Evolutionary conservation across 2,329 filamentous ascomycete genomes (phyloP).

Genomic region (Xylariaceae sp.): DNA sequence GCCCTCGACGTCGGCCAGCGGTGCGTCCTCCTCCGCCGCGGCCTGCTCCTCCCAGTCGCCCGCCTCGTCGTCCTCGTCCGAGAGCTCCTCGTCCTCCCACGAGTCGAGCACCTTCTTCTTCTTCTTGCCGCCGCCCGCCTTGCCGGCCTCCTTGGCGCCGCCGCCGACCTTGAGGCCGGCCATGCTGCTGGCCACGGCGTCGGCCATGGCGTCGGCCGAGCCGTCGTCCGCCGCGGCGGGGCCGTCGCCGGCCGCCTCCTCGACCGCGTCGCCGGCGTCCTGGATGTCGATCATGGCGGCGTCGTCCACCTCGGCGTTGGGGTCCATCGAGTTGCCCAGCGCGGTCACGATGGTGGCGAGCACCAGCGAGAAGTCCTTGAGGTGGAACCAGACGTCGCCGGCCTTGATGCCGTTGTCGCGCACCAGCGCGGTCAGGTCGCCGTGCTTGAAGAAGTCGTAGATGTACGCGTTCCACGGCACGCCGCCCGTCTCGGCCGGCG

Average conservation of each 20-base stretch:
- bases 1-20: conserved; percentile 23
- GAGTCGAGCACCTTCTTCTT: conserved; percentile 41
- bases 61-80: conserved; percentile 20
- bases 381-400: conserved; percentile 63
- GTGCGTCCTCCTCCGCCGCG: background rate
- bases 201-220: background rate
- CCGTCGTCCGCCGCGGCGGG: conserved; percentile 16
- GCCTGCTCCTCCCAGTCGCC: too few species aligned
- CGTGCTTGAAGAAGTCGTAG: conserved; percentile 71
- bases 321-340: conserved; percentile 48
- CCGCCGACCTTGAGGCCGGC: background rate
- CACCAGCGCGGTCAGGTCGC: conserved; percentile 52
- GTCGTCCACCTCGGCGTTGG: conserved; percentile 37
- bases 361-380: conserved; percentile 52
- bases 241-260: conserved; percentile 21
- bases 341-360: conserved; percentile 66
- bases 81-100: conserved; percentile 35
- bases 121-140: conserved; percentile 13
- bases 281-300: conserved; percentile 36
- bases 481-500: conserved; percentile 42
- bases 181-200: too few species aligned
- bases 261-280: conserved; percentile 17
- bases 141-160: background rate
- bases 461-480: conserved; percentile 59
- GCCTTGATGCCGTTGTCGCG: conserved; percentile 58